A percentile compares a stretch with the other conserved stretches of the same genome.
phyloP scores from a whole-genome alignment of 2,329 filamentous ascomycete genomes.

The Colletotrichum trifolii region DNA sequence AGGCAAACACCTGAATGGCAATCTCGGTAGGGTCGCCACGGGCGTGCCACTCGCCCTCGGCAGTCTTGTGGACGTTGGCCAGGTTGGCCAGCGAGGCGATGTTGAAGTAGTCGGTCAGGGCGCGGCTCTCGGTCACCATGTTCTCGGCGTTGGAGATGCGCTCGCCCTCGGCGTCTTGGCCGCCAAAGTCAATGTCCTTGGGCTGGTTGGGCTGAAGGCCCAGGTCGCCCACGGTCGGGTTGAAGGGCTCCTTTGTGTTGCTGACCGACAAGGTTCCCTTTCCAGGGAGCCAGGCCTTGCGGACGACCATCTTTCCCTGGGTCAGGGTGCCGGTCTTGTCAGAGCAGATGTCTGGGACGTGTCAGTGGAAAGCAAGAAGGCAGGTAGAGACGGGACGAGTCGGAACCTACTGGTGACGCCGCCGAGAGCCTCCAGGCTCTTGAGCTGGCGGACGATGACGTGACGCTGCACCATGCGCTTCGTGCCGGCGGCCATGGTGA shows the following conservation, averaged over 20 bases:
- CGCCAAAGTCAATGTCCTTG: slow-evolving; percentile 47
- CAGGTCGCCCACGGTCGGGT: slow-evolving; percentile 64
- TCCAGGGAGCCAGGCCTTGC: slow-evolving; percentile 63
- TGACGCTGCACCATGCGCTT: slow-evolving; percentile 64
- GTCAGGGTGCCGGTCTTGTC: slow-evolving; percentile 69
- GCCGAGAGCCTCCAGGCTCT: slow-evolving; percentile 64
- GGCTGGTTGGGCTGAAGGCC: slow-evolving; percentile 50
- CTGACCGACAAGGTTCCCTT: slow-evolving; percentile 59
- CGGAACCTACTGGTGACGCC: slow-evolving; percentile 53
- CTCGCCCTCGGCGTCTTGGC: slow-evolving; percentile 43
- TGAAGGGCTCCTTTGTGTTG: slow-evolving; percentile 64
- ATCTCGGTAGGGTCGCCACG: slow-evolving; percentile 78
- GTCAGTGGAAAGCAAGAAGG: background rate
- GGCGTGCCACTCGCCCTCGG: slow-evolving; percentile 67
- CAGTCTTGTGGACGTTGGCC: slow-evolving; percentile 67
- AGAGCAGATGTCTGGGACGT: slow-evolving; percentile 60
- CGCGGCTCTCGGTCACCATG: slow-evolving; percentile 49
- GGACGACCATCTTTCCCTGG: slow-evolving; percentile 64
- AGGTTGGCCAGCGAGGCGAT: slow-evolving; percentile 75
- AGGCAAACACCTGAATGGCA: slow-evolving; percentile 79
- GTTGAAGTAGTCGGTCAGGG: slow-evolving; percentile 67
- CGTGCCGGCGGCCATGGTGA: slow-evolving; percentile 68
- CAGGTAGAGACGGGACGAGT: background rate
- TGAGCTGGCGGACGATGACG: slow-evolving; percentile 64
- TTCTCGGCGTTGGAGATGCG: slow-evolving; percentile 40